Evolutionary conservation across 441 rosid species (phyloP).

Genomic region (Lepidium campestre): DNA sequence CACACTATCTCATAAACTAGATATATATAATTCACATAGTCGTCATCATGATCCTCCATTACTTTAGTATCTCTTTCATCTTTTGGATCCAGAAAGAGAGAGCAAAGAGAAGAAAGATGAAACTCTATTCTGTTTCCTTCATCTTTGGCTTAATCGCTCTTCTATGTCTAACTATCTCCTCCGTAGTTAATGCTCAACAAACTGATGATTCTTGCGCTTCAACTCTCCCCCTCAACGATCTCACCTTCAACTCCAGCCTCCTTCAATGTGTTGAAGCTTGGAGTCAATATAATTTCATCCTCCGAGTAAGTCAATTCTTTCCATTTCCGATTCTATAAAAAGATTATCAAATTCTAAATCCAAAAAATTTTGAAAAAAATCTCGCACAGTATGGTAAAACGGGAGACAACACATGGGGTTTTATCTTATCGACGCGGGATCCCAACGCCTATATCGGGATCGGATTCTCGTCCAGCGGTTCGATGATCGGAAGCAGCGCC

Average conservation of each 20-base stretch:
- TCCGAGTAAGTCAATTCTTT: slow-evolving; percentile 51
- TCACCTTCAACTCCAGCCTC: slow-evolving; percentile 34
- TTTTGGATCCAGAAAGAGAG: slow-evolving; percentile 13
- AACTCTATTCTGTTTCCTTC: slow-evolving; percentile 8
- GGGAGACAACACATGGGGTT: slow-evolving; percentile 52
- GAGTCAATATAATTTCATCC: slow-evolving; percentile 41
- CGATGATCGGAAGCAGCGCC: slow-evolving; percentile 72
- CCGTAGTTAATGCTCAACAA: slow-evolving; percentile 35
- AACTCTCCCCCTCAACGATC: slow-evolving; percentile 30
- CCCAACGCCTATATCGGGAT: slow-evolving; percentile 45
- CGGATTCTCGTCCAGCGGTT: slow-evolving; percentile 61
- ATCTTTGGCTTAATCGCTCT: slow-evolving; percentile 25
- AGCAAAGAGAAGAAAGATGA: slow-evolving; percentile 28
- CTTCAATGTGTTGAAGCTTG: slow-evolving; percentile 57
- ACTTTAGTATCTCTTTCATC: slow-evolving; percentile 18
- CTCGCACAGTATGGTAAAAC: slow-evolving; percentile 42
- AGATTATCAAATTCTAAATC: not conserved
- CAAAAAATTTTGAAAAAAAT: not conserved
- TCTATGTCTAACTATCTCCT: not conserved
- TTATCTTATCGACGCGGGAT: slow-evolving; percentile 58
- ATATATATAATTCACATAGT: not conserved
- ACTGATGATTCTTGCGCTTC: slow-evolving; percentile 58
- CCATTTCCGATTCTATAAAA: not conserved
- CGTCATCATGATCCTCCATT: slow-evolving; percentile 20
- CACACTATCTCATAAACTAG: slow-evolving; percentile 15